Evolutionary conservation across 345 rosid genomes (phyloP), one percentile per base, ranked within the genome.

Genomic region (Nephelium lappaceum): DNA sequence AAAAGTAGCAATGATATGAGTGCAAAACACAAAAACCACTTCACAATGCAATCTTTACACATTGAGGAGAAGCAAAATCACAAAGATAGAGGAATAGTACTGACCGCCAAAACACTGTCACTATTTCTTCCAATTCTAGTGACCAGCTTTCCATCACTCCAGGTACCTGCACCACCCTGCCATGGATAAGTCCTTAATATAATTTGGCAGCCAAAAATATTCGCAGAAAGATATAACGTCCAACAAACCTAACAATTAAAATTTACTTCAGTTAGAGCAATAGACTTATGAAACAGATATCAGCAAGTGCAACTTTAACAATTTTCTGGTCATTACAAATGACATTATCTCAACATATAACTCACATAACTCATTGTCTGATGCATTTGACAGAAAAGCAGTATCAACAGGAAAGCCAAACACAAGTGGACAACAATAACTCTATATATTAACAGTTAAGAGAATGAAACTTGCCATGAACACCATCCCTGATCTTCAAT

Each of bases 141-240:
- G 51, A 95, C 97, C 60, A 95, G 95, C 88, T 95, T 95, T 80
- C 98, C 98, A 85, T 95, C 99, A 80, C 99, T 95, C 99, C 99
- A 95, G 36, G 99, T 90, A 91, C 99, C 99, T 93, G 99, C 99
- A 91, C 97, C 98, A 90, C 99, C 99, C 99, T 95, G 99, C 90
- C 74, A 88, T 63, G 62, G 83, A 92, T 92, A 92, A 91, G 97
- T 91, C 84, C 95, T 90, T 83, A 70, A 84, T 49, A 82, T 80
- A 76, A 82, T 63, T 78, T 82, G 80, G 62, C 65, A 65, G 39
- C 67, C 70, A 47, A 31, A 55, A 75, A 65, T 78, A 19, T 2
- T 41, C 7, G 25, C 42, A 53, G 23, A 21, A 21, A 42, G n/a
- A 70, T 11, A 38, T 5, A 77, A 43, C 41, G 39, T 65, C 63